phyloP scores from a whole-genome alignment of 345 rosid species.

The Anastatica hierochuntica region DNA sequence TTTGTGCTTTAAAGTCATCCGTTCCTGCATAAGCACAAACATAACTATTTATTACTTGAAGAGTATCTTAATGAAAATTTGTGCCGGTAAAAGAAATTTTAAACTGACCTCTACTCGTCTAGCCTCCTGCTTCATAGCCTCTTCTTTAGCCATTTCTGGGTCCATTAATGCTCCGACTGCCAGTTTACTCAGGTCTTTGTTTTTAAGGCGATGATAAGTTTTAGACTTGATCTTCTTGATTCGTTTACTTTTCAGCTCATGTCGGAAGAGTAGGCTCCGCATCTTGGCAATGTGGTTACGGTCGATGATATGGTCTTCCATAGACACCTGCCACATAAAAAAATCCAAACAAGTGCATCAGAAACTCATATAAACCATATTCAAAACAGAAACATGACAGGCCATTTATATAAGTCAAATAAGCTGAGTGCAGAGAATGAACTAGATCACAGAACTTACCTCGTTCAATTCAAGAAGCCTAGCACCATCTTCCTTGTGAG shows the following conservation, averaged over 20 bases:
- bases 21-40: conserved; percentile 47
- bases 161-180: conserved; percentile 47
- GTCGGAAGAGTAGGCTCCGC: conserved; percentile 83
- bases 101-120: conserved; percentile 71
- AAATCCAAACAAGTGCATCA: background rate
- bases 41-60: background rate
- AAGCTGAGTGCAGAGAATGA: background rate
- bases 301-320: conserved; percentile 56
- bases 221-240: conserved; percentile 87
- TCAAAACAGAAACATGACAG: background rate
- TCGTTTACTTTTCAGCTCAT: conserved; percentile 74
- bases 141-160: conserved; percentile 79
- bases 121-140: conserved; percentile 61
- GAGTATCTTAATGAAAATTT: background rate
- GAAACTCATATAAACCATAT: background rate
- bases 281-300: conserved; percentile 64
- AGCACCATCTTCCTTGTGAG: conserved; percentile 77
- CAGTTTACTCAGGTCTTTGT: conserved; percentile 51
- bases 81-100: background rate
- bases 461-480: conserved; percentile 78
- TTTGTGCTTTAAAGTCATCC: conserved; percentile 71
- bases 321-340: conserved; percentile 47
- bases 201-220: conserved; percentile 65
- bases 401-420: background rate
- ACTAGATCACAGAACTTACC: conserved; percentile 31